Percentiles rank a stretch among this genome's conserved stretches.
These are phyloP conservation scores for Podospora anserina DNA, from an alignment of 495 filamentous ascomycete genomes.

Conservation along the genomic window DNA sequence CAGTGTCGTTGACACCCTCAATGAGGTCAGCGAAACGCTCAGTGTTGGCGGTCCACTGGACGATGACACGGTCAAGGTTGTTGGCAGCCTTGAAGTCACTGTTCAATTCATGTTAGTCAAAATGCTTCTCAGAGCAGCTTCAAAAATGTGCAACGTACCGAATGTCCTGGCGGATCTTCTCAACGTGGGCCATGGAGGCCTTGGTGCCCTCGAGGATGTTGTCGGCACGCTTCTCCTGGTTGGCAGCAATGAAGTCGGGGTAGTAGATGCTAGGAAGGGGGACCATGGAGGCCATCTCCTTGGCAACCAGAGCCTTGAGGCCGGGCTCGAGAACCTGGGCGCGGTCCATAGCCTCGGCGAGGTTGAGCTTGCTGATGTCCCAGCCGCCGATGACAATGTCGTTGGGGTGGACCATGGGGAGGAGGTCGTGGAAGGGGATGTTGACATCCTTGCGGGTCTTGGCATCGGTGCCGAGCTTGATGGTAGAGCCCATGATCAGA, in stretches of 20 bases:
- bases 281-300: slow-evolving; percentile 87
- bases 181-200: slow-evolving; percentile 80
- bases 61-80: slow-evolving; percentile 89
- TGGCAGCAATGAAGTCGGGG: slow-evolving; percentile 97
- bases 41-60: slow-evolving; percentile 99
- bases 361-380: slow-evolving; percentile 89
- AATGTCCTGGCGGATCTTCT: slow-evolving; percentile 92
- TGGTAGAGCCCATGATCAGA: slow-evolving; percentile 90
- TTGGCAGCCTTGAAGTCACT: slow-evolving; percentile 82
- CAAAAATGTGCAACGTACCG: slow-evolving; percentile 35
- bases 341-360: slow-evolving; percentile 92
- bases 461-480: slow-evolving; percentile 89
- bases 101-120: slow-evolving; percentile 35
- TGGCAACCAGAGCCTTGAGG: slow-evolving; percentile 81
- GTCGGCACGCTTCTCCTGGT: slow-evolving; percentile 96
- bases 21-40: slow-evolving; percentile 91
- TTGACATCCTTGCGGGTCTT: slow-evolving; percentile 88
- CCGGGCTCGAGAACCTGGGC: slow-evolving; percentile 90
- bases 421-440: slow-evolving; percentile 88
- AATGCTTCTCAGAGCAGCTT: background rate
- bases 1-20: slow-evolving; percentile 90
- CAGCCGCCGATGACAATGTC: slow-evolving; percentile 94
- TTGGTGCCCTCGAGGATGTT: slow-evolving; percentile 82
- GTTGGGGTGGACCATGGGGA: slow-evolving; percentile 98
- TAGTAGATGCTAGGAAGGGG: slow-evolving; percentile 97